phyloP scores from a whole-genome alignment of 495 filamentous ascomycete genomes.

The Lasiosphaeriaceae sp. region DNA sequence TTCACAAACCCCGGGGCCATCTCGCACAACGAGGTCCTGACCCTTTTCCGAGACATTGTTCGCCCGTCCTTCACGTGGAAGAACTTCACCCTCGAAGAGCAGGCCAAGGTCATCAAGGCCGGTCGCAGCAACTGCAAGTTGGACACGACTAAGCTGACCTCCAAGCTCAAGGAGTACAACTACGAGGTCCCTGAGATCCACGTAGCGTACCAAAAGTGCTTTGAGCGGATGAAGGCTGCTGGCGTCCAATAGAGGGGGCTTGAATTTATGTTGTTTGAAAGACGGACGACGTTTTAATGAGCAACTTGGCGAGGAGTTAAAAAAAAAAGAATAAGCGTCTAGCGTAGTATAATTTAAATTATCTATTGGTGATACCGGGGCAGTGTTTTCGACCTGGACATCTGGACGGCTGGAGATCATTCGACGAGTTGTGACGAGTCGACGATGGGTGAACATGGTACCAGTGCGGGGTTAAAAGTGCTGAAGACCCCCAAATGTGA shows the following conservation, averaged over 20 bases:
- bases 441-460: too few species aligned
- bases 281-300: background rate
- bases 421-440: too few species aligned
- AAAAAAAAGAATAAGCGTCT: background rate
- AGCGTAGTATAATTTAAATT: background rate
- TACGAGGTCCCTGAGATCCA: slow-evolving; percentile 59
- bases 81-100: slow-evolving; percentile 63
- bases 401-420: too few species aligned
- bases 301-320: background rate
- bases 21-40: slow-evolving; percentile 62
- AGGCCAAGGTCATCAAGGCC: slow-evolving; percentile 63
- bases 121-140: slow-evolving; percentile 62
- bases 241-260: slow-evolving; percentile 38
- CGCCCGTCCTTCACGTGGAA: slow-evolving; percentile 59
- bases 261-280: background rate
- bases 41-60: slow-evolving; percentile 58
- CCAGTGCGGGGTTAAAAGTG: too few species aligned
- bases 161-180: slow-evolving; percentile 56
- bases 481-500: too few species aligned
- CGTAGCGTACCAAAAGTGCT: slow-evolving; percentile 57
- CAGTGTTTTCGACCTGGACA: too few species aligned
- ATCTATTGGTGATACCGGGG: too few species aligned
- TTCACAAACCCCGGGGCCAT: slow-evolving; percentile 67
- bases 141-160: slow-evolving; percentile 56
- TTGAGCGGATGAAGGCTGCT: slow-evolving; percentile 60